Conservation (phyloP, 2,329 filamentous ascomycete species). For the Apiospora koreana region DNA sequence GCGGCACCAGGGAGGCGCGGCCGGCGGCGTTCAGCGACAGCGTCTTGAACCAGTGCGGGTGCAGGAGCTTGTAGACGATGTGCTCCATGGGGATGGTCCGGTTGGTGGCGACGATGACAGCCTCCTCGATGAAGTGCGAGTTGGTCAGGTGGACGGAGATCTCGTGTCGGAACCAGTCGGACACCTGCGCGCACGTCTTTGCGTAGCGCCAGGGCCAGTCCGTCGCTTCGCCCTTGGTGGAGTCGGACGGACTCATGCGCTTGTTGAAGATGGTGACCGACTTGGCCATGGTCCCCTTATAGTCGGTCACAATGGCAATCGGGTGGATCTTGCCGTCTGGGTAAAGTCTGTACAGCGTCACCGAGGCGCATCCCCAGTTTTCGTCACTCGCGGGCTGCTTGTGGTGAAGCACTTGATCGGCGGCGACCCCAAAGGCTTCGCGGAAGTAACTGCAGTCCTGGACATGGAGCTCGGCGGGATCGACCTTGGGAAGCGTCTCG, state of each 20-base stretch:
- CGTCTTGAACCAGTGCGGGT: slow-evolving; percentile 52
- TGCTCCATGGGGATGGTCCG: slow-evolving; percentile 43
- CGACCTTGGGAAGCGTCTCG: slow-evolving; percentile 27
- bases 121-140: slow-evolving; percentile 49
- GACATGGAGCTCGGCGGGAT: slow-evolving; percentile 37
- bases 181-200: slow-evolving; percentile 48
- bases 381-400: slow-evolving; percentile 29
- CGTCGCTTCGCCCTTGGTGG: slow-evolving; percentile 33
- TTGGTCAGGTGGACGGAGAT: slow-evolving; percentile 46
- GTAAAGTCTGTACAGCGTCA: slow-evolving; percentile 44
- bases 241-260: slow-evolving; percentile 34
- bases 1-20: slow-evolving; percentile 43
- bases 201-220: slow-evolving; percentile 56
- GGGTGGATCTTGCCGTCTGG: slow-evolving; percentile 48
- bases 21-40: slow-evolving; percentile 50
- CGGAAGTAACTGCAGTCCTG: slow-evolving; percentile 48
- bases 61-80: slow-evolving; percentile 42
- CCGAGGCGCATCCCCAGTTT: slow-evolving; percentile 40
- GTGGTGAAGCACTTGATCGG: slow-evolving; percentile 28
- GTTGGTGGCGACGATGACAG: slow-evolving; percentile 47
- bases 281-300: slow-evolving; percentile 40
- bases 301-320: slow-evolving; percentile 49
- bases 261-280: slow-evolving; percentile 53
- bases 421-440: slow-evolving; percentile 32
- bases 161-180: slow-evolving; percentile 52